Evolutionary conservation across 495 filamentous ascomycete species (phyloP).

Genomic region (Baudoinia panamericana): DNA sequence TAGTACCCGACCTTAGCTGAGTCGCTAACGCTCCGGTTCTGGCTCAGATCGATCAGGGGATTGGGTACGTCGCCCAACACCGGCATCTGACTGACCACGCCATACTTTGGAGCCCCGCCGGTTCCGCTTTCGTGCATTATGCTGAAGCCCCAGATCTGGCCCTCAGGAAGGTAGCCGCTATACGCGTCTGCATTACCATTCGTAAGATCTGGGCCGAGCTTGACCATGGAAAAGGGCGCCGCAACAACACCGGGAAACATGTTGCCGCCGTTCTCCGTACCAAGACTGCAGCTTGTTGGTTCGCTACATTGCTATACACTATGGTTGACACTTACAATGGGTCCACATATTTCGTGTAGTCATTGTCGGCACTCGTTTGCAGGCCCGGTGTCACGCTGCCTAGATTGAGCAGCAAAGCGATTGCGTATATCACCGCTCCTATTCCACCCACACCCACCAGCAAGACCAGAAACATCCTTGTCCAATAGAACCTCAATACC

Average conservation of each 20-base stretch:
- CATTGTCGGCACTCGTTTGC: too few relatives aligned
- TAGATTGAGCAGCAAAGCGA: neutral
- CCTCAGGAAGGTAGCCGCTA: constrained; percentile 47
- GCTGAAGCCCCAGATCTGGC: constrained; percentile 54
- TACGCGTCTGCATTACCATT: constrained; percentile 45
- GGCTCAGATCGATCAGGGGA: constrained; percentile 45
- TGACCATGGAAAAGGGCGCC: constrained; percentile 54
- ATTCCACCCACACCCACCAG: too few relatives aligned
- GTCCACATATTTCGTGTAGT: too few relatives aligned
- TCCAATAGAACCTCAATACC: too few relatives aligned
- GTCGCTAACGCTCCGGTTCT: constrained; percentile 39
- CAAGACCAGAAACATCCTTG: too few relatives aligned
- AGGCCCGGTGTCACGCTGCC: too few relatives aligned
- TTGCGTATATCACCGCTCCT: neutral
- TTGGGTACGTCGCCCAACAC: constrained; percentile 40
- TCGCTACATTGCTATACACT: too few relatives aligned
- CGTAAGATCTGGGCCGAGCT: constrained; percentile 52
- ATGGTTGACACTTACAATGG: too few relatives aligned
- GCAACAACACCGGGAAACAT: constrained; percentile 52
- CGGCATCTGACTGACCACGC: constrained; percentile 55
- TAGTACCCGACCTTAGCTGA: constrained; percentile 50
- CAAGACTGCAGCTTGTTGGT: too few relatives aligned
- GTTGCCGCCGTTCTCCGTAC: constrained; percentile 41
- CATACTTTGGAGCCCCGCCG: constrained; percentile 64
- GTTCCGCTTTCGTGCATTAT: constrained; percentile 66